phyloP scores from a whole-genome alignment of 805 yeast species.

The Suhomyces prunicola region DNA sequence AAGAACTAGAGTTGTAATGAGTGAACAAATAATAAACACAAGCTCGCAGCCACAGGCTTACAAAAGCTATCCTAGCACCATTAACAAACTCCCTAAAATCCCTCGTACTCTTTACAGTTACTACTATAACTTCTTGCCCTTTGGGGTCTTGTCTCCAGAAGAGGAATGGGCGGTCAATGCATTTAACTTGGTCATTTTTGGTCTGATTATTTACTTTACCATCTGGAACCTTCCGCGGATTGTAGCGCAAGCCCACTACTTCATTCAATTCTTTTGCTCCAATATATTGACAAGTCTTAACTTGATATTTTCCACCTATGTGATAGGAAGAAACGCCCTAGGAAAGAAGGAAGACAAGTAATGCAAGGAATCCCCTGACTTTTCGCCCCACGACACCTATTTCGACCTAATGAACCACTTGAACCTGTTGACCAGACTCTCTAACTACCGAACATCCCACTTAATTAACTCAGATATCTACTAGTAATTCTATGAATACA shows the following conservation, averaged over 20 bases:
- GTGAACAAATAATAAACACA: neutral
- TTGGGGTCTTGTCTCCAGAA: conserved; percentile 23
- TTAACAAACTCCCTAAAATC: conserved; percentile 20
- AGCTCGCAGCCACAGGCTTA: neutral
- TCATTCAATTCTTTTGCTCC: conserved; percentile 16
- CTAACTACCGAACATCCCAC: neutral
- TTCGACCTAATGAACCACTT: neutral
- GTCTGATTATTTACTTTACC: neutral
- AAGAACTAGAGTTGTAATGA: neutral
- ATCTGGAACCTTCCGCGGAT: conserved; percentile 2
- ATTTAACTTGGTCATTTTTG: neutral
- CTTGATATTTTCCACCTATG: conserved; percentile 5
- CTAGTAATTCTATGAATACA: neutral
- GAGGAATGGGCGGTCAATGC: neutral
- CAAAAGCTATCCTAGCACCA: neutral
- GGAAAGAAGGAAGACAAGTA: neutral
- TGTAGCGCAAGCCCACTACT: conserved; percentile 5
- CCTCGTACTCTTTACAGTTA: conserved; percentile 17
- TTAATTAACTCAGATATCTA: neutral
- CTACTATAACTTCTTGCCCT: conserved; percentile 26
- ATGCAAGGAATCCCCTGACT: neutral
- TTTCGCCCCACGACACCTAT: neutral
- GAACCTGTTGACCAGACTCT: neutral
- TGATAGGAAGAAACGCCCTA: conserved; percentile 4
- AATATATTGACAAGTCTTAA: conserved; percentile 13